Evolutionary conservation across 2,329 filamentous ascomycete genomes (phyloP).

Genomic region (Cladosporium sp.): DNA sequence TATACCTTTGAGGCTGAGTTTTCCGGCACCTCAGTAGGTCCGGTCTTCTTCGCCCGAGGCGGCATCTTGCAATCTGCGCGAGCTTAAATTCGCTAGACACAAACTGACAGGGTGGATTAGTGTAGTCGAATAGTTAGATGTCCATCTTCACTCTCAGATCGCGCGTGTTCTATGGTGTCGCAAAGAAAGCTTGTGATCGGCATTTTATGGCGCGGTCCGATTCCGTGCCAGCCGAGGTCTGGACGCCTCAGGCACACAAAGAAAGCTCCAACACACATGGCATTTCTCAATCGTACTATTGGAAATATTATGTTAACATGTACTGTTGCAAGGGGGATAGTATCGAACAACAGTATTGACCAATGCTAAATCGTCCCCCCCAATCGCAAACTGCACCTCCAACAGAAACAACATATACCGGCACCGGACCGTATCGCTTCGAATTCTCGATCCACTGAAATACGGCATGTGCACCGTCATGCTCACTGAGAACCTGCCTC

Average conservation of each 20-base stretch:
- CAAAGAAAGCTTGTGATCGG: conserved; percentile 13
- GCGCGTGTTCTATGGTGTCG: conserved; percentile 4
- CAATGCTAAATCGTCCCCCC: too few species aligned
- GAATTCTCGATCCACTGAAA: neutral
- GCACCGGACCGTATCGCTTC: neutral
- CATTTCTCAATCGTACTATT: too few species aligned
- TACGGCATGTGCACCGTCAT: neutral
- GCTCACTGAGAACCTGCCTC: neutral
- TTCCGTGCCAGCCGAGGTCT: neutral
- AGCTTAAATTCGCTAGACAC: neutral
- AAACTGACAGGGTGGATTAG: neutral
- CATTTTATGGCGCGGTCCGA: conserved; percentile 3
- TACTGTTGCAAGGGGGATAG: too few species aligned
- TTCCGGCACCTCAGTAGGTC: conserved; percentile 26
- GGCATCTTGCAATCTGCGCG: conserved; percentile 23
- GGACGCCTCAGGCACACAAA: conserved; percentile 4
- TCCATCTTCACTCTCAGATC: neutral
- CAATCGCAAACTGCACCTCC: neutral
- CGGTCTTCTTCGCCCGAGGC: conserved; percentile 28
- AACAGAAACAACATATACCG: neutral
- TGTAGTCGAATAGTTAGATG: neutral
- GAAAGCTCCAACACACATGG: too few species aligned
- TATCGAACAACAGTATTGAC: too few species aligned
- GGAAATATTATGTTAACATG: too few species aligned
- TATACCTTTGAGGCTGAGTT: conserved; percentile 25